Percentiles rank a stretch among this genome's conserved stretches.
Conservation (phyloP, 2,329 filamentous ascomycete genomes). For the Penicillium sumatraense region DNA sequence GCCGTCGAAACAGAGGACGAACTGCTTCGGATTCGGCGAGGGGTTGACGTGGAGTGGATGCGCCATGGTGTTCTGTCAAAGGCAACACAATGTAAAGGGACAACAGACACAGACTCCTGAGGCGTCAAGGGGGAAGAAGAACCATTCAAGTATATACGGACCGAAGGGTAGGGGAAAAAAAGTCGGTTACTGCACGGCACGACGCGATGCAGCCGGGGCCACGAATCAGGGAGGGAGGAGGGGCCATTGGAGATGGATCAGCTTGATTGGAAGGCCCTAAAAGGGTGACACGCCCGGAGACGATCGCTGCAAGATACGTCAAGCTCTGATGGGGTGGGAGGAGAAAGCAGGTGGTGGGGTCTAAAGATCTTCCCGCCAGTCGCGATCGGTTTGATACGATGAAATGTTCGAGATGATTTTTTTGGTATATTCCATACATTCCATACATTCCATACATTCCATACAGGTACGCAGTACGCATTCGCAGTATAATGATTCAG, state of each 20-base stretch:
- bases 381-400: not conserved
- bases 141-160: constrained; percentile 3
- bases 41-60: constrained; percentile 22
- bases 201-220: constrained; percentile 1
- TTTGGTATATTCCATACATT: too few relatives aligned
- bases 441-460: too few relatives aligned
- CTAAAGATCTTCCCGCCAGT: not conserved
- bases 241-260: constrained; percentile 6
- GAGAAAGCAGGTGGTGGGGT: constrained; percentile 1
- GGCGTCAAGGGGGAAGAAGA: not conserved
- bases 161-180: not conserved
- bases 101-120: not conserved
- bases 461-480: too few relatives aligned
- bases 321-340: constrained; percentile 18
- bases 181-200: constrained; percentile 1
- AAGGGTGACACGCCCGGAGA: constrained; percentile 13
- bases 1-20: constrained; percentile 51
- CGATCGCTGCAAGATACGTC: constrained; percentile 27
- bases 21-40: constrained; percentile 37
- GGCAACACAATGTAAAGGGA: not conserved
- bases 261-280: not conserved
- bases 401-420: not conserved
- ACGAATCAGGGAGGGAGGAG: constrained; percentile 19
- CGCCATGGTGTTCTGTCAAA: constrained; percentile 17
- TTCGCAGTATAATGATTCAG: too few relatives aligned